Conservation (phyloP, 2,329 filamentous ascomycete genomes). For the Colletotrichum tofieldiae region DNA sequence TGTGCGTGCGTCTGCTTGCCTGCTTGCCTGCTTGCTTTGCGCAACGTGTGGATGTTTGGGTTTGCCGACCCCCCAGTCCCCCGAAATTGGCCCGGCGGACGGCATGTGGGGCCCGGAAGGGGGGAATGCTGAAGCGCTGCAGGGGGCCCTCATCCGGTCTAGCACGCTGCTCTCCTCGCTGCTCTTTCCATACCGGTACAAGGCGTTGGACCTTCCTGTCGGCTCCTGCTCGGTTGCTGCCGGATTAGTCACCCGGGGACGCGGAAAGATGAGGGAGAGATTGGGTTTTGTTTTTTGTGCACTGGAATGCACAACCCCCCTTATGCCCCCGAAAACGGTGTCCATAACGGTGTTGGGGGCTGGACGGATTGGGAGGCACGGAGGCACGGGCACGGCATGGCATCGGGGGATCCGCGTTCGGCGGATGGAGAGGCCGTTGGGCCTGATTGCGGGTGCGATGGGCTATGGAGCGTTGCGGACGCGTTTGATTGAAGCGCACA, state of each 20-base stretch:
- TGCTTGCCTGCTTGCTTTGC: background rate
- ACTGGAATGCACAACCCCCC: conserved; percentile 17
- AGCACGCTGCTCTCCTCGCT: conserved; percentile 6
- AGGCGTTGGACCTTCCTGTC: background rate
- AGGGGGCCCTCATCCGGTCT: conserved; percentile 20
- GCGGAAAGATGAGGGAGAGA: conserved; percentile 4
- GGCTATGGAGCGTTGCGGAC: background rate
- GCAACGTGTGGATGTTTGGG: background rate
- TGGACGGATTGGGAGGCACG: background rate
- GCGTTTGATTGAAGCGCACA: background rate
- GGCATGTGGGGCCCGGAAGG: conserved; percentile 32
- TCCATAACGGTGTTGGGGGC: background rate
- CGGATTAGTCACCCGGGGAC: conserved; percentile 27
- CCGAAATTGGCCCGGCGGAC: conserved; percentile 32
- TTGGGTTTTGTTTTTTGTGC: background rate
- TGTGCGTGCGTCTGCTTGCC: background rate
- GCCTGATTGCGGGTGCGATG: background rate
- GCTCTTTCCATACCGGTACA: background rate
- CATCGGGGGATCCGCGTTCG: conserved; percentile 6
- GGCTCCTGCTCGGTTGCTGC: conserved; percentile 35
- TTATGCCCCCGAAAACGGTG: conserved; percentile 29
- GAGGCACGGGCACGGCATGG: background rate
- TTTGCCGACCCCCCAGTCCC: conserved; percentile 6
- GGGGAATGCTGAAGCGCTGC: background rate
- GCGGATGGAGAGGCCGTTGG: conserved; percentile 1